phyloP scores from a whole-genome alignment of 768 basidiomycete species.

The Gymnopilus junonius region DNA sequence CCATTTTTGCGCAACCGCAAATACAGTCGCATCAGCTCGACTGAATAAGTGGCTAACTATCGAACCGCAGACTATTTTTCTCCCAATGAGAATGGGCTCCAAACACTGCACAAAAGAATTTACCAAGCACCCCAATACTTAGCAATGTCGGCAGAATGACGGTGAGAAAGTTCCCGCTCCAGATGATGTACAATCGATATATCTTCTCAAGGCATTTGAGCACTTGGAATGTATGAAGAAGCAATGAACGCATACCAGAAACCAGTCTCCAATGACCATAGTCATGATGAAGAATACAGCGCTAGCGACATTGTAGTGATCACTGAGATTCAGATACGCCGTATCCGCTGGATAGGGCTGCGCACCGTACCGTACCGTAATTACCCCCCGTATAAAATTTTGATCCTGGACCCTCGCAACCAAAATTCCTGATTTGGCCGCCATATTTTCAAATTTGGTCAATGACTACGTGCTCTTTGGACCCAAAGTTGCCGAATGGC shows the following conservation, averaged over 20 bases:
- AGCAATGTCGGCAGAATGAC: not conserved
- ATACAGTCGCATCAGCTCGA: not conserved
- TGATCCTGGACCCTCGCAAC: too few species aligned
- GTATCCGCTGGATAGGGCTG: too few species aligned
- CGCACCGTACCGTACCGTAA: too few species aligned
- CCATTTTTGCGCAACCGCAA: not conserved
- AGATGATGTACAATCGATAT: not conserved
- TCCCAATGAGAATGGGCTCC: not conserved
- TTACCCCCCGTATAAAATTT: too few species aligned
- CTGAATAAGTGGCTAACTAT: not conserved
- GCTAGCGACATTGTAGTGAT: not conserved
- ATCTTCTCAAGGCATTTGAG: not conserved
- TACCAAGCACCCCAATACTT: not conserved
- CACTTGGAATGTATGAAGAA: too few species aligned
- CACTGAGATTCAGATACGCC: not conserved
- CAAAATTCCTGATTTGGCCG: too few species aligned
- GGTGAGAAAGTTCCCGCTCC: not conserved
- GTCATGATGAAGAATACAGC: not conserved
- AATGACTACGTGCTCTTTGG: too few species aligned
- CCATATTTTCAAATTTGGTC: too few species aligned
- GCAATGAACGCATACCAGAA: not conserved
- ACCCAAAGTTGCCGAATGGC: too few species aligned
- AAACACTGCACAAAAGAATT: not conserved
- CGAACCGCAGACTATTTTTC: not conserved
- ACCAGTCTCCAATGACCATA: constrained; percentile 3